phyloP scores from a whole-genome alignment of 148 eudicot genomes.

The Arctostaphylos glauca region DNA sequence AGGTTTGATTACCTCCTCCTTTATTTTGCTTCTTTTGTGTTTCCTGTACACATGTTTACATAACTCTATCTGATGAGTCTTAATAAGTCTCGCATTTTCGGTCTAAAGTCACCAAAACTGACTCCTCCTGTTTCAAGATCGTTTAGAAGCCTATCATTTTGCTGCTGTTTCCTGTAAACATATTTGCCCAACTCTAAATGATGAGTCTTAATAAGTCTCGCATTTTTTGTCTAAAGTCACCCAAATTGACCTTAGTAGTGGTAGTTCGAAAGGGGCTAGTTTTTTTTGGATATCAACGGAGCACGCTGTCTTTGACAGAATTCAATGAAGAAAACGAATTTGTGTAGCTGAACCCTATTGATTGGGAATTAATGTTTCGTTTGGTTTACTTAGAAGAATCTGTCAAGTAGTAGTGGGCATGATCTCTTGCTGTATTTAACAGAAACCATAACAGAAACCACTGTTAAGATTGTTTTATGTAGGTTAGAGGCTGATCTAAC shows the following conservation, averaged over 20 bases:
- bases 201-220: neutral
- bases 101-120: no score
- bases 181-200: neutral
- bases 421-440: neutral
- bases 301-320: no score
- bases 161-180: neutral
- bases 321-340: no score
- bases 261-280: no score
- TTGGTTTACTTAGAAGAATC: neutral
- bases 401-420: neutral
- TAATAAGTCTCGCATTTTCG: neutral
- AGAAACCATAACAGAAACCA: neutral
- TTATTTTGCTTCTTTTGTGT: neutral
- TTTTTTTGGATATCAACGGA: no score
- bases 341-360: no score
- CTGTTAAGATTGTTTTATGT: neutral
- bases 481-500: neutral
- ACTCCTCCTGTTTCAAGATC: no score
- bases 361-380: no score
- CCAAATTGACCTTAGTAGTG: no score
- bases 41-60: neutral
- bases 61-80: neutral
- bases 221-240: neutral
- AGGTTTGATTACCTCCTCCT: slow-evolving; percentile 39
- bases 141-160: neutral